Percentiles rank a stretch among this genome's conserved stretches.
phyloP scores from a whole-genome alignment of 2,329 filamentous ascomycete species.

The Fusarium stilboides region DNA sequence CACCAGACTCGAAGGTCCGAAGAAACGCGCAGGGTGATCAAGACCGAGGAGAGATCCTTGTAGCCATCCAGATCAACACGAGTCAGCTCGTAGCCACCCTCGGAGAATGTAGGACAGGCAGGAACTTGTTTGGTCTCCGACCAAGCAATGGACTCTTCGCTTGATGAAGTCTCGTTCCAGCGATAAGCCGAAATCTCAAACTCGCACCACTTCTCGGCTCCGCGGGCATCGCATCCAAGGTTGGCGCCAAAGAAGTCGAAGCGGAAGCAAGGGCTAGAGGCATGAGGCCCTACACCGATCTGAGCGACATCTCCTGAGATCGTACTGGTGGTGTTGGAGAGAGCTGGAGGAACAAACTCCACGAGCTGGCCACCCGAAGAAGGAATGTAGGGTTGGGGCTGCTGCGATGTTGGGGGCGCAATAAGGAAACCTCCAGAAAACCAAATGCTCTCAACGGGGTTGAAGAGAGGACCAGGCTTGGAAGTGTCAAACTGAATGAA shows the following conservation, averaged over 20 bases:
- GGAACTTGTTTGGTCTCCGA: constrained; percentile 58
- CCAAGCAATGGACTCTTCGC: constrained; percentile 58
- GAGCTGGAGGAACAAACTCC: constrained; percentile 58
- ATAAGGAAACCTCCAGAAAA: constrained; percentile 61
- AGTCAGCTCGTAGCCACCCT: constrained; percentile 55
- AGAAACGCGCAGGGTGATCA: constrained; percentile 58
- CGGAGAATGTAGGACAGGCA: constrained; percentile 55
- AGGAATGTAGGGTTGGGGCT: constrained; percentile 54
- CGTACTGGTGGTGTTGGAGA: constrained; percentile 47
- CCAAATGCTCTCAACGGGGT: constrained; percentile 59
- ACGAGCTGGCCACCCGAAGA: constrained; percentile 59
- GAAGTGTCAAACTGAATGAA: constrained; percentile 55
- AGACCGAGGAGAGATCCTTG: constrained; percentile 57
- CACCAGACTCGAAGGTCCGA: constrained; percentile 59
- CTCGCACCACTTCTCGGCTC: constrained; percentile 57
- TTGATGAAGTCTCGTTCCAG: constrained; percentile 52
- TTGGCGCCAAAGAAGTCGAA: constrained; percentile 59
- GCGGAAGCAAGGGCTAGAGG: constrained; percentile 56
- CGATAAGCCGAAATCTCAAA: constrained; percentile 61
- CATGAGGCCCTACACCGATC: constrained; percentile 58
- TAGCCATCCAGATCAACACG: constrained; percentile 57
- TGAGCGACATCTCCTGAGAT: constrained; percentile 56
- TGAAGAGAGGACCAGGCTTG: constrained; percentile 57
- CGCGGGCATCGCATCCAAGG: constrained; percentile 57
- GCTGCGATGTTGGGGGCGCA: constrained; percentile 54